A percentile compares a stretch with the other conserved stretches of the same genome.
phyloP scores from a whole-genome alignment of 139 green algal species.

The Chlamydomonas asymmetrica region DNA sequence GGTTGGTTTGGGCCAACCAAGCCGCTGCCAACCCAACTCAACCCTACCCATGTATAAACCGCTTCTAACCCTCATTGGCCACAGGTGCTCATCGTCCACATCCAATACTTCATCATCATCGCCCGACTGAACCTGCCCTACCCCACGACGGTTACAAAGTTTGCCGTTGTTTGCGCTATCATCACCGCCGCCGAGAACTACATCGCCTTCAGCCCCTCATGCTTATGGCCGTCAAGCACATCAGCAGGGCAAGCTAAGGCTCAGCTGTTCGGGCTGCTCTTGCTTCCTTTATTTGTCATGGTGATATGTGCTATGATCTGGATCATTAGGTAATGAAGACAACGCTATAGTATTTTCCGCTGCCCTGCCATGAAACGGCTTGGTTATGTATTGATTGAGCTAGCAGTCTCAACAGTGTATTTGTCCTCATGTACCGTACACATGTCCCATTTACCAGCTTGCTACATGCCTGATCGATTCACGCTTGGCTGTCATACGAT shows the following conservation, averaged over 20 bases:
- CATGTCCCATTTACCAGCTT: no score
- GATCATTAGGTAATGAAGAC: background rate
- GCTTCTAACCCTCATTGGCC: no score
- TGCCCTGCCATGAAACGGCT: no score
- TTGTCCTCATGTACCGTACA: no score
- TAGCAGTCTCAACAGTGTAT: no score
- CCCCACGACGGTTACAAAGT: background rate
- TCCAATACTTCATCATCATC: background rate
- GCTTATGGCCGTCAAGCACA: background rate
- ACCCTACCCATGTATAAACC: no score
- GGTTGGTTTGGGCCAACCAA: no score
- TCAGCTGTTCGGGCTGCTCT: background rate
- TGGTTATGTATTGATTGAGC: no score
- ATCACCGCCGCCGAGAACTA: background rate
- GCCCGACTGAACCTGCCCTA: background rate
- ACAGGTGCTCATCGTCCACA: background rate
- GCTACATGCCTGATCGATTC: no score
- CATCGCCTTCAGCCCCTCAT: background rate
- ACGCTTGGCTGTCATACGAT: no score
- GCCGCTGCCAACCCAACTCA: no score
- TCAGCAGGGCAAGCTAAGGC: background rate
- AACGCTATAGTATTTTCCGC: no score
- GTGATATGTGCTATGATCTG: background rate
- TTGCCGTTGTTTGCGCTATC: background rate
- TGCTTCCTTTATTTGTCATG: background rate